These are phyloP conservation scores for Calocera viscosa DNA, from an alignment of 768 basidiomycete genomes.

Conservation along the genomic window DNA sequence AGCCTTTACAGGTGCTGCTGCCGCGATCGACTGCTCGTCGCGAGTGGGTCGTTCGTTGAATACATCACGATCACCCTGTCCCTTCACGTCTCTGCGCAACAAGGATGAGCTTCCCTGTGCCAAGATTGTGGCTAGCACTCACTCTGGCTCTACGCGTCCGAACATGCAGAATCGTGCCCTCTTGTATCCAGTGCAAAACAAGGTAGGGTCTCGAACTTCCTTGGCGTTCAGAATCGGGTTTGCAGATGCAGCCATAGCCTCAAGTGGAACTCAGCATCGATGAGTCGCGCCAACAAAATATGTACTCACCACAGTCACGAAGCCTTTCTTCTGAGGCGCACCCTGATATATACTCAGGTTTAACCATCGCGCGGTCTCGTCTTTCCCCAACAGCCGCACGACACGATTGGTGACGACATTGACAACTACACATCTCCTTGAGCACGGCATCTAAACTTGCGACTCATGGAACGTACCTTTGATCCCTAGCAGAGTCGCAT, in stretches of 20 bases:
- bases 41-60: slow-evolving; percentile 97
- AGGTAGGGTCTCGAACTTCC: slow-evolving; percentile 71
- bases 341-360: slow-evolving; percentile 88
- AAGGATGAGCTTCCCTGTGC: background rate
- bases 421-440: slow-evolving; percentile 46
- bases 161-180: slow-evolving; percentile 90
- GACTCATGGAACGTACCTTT: slow-evolving; percentile 50
- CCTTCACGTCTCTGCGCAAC: slow-evolving; percentile 58
- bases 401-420: slow-evolving; percentile 93
- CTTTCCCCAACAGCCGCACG: slow-evolving; percentile 75
- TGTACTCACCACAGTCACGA: slow-evolving; percentile 63
- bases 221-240: slow-evolving; percentile 89
- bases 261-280: slow-evolving; percentile 10
- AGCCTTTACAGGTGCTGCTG: slow-evolving; percentile 38
- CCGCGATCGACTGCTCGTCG: slow-evolving; percentile 83
- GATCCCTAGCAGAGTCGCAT: slow-evolving; percentile 85
- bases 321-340: slow-evolving; percentile 71
- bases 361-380: slow-evolving; percentile 82
- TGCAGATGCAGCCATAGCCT: slow-evolving; percentile 91
- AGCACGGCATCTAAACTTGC: background rate
- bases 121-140: slow-evolving; percentile 26
- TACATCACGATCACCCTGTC: slow-evolving; percentile 75
- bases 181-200: slow-evolving; percentile 90
- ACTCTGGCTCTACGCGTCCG: slow-evolving; percentile 83
- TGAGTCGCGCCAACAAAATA: background rate